A percentile compares a stretch with the other conserved stretches of the same genome.
Evolutionary conservation across 2,329 filamentous ascomycete species (phyloP).

Genomic region (Aotearoamyces nothofagi): DNA sequence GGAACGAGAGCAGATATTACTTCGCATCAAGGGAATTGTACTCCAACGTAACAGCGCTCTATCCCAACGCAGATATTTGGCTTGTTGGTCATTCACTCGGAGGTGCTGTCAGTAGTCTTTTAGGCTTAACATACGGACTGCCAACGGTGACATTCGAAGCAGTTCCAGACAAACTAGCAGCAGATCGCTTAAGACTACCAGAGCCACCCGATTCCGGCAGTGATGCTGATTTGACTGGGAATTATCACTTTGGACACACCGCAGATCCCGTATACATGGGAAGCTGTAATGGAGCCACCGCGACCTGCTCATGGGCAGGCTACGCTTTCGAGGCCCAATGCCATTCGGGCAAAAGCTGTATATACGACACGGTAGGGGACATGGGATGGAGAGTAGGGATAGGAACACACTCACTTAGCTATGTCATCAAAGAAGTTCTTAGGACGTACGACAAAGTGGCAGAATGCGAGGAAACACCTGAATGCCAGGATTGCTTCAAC

Average conservation of each 20-base stretch:
- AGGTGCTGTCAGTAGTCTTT: constrained; percentile 66
- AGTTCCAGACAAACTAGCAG: constrained; percentile 73
- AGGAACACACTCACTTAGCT: constrained; percentile 78
- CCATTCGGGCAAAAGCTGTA: constrained; percentile 75
- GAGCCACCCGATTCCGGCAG: constrained; percentile 63
- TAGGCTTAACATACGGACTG: constrained; percentile 75
- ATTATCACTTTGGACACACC: constrained; percentile 87
- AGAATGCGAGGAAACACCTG: constrained; percentile 56
- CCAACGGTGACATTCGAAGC: constrained; percentile 82
- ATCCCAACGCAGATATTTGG: constrained; percentile 72
- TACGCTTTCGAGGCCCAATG: constrained; percentile 92
- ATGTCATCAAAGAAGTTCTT: constrained; percentile 78
- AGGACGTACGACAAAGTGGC: constrained; percentile 71
- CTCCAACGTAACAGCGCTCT: constrained; percentile 74
- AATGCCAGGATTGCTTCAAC: constrained; percentile 77
- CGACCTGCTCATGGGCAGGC: constrained; percentile 78
- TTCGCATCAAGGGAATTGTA: constrained; percentile 75
- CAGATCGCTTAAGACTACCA: constrained; percentile 65
- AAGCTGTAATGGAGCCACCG: constrained; percentile 78
- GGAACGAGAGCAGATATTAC: constrained; percentile 76
- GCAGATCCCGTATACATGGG: constrained; percentile 93
- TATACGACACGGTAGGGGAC: constrained; percentile 84
- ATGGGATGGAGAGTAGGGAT: constrained; percentile 86
- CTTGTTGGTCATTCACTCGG: constrained; percentile 79
- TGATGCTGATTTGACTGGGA: constrained; percentile 51